Evolutionary conservation across 441 rosid species (phyloP), one percentile per base, ranked within the genome.

Genomic region (Erodium texanum): DNA sequence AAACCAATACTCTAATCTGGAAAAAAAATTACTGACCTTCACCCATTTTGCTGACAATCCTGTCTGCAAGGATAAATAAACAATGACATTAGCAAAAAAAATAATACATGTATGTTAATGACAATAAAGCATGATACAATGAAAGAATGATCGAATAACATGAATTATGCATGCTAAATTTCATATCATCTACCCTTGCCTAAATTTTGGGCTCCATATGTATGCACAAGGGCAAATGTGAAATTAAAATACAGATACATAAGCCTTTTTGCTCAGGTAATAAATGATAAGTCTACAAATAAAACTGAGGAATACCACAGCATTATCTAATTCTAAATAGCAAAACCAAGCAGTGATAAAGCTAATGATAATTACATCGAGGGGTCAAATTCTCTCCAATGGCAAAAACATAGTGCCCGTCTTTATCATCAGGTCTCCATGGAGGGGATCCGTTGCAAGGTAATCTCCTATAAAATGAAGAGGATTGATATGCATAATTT

Each of bases 361-460:
- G 5, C 43, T 41, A 41, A 32, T 62, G 48, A 18, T 24, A 23
- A 70, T 79, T 82, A 92, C 98, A 90, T 73, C 96, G 88, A 45
- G 90, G 74, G 66, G 93, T 88, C 68, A 92, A 78, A 78, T 77
- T 79, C 70, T 90, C 97, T 69, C 98, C 96, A 24, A 90, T 64
- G 15, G 84, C 79, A 72, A 86, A 92, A 63, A 87, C 87, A 68
- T 81, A 92, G 78, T 90, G 98, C 0, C 98, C 97, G 68, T 92
- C 97, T 82, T 90, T 90, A 77, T 90, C 96, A 77, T 92, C 97
- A 12, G 89, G 86, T 73, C 98, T 81, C 97, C 96, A 90, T 3
- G 98, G 98, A 71, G 98, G 97, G 22, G 97, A 90, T 41, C 76
- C 82, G 70, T 83, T 80, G 32, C 73, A 79, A 73, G 84, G 76